A percentile compares a stretch with the other conserved stretches of the same genome.
Conservation (phyloP, 2,329 filamentous ascomycete genomes). For the Hypoxylon sp. region DNA sequence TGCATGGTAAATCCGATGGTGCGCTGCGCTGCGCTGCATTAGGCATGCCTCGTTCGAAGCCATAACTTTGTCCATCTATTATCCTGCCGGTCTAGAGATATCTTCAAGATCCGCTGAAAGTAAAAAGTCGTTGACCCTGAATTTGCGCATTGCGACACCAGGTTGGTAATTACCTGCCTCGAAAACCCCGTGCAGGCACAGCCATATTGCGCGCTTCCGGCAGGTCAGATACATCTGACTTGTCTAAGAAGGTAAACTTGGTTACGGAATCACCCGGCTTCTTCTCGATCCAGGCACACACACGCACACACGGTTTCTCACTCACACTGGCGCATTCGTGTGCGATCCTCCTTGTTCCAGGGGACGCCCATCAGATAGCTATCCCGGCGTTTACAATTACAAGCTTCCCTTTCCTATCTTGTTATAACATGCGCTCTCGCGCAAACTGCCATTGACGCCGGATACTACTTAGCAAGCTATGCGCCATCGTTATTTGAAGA, state of each 20-base stretch:
- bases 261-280: conserved; percentile 50
- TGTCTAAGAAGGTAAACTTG: conserved; percentile 23
- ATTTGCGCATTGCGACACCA: conserved; percentile 48
- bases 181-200: conserved; percentile 42
- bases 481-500: conserved; percentile 39
- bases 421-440: conserved; percentile 35
- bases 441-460: conserved; percentile 44
- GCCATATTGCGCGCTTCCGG: conserved; percentile 46
- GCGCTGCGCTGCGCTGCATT: conserved; percentile 41
- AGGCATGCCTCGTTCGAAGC: conserved; percentile 33
- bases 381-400: conserved; percentile 24
- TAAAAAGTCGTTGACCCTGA: conserved; percentile 21
- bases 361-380: conserved; percentile 30
- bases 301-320: conserved; percentile 28
- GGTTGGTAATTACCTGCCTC: conserved; percentile 39
- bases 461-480: conserved; percentile 42
- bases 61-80: conserved; percentile 20
- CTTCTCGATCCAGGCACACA: conserved; percentile 44
- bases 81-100: conserved; percentile 18
- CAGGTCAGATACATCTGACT: conserved; percentile 42
- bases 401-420: conserved; percentile 32
- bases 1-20: conserved; percentile 41
- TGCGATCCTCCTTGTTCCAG: conserved; percentile 43
- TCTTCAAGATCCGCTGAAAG: conserved; percentile 19
- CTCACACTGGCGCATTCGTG: conserved; percentile 37